phyloP scores from a whole-genome alignment of 164 flowering plant genomes.

The Kalanchoe fedtschenkoi region DNA sequence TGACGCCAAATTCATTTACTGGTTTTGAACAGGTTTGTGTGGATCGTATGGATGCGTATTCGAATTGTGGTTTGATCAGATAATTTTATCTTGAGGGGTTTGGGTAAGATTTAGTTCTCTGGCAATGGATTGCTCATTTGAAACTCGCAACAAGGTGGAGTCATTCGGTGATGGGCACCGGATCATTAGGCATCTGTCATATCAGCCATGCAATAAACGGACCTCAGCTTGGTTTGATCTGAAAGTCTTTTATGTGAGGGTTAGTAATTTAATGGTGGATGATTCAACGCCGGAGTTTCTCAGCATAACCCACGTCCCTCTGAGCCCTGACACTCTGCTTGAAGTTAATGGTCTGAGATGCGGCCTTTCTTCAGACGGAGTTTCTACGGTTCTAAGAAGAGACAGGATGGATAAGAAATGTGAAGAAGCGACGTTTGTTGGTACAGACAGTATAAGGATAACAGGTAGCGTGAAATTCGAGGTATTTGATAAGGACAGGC shows the following conservation, averaged over 20 bases:
- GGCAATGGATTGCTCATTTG: constrained; percentile 9
- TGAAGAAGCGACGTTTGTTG: constrained; percentile 71
- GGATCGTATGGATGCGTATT: background rate
- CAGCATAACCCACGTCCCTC: constrained; percentile 61
- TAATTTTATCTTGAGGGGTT: background rate
- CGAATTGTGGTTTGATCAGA: background rate
- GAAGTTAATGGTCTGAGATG: constrained; percentile 65
- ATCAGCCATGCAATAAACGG: constrained; percentile 15
- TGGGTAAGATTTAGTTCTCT: background rate
- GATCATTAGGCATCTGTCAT: constrained; percentile 29
- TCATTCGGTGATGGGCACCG: constrained; percentile 19
- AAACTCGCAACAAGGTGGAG: constrained; percentile 20
- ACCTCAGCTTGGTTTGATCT: constrained; percentile 59
- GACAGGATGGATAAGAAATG: constrained; percentile 68
- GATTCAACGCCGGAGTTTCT: constrained; percentile 60
- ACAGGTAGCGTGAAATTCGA: constrained; percentile 72
- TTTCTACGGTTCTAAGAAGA: constrained; percentile 47
- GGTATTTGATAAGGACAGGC: constrained; percentile 54
- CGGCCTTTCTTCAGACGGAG: constrained; percentile 47
- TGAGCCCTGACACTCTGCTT: constrained; percentile 52
- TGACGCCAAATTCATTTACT: background rate
- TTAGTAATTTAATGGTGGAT: constrained; percentile 58
- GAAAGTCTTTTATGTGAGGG: constrained; percentile 71
- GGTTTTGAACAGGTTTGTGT: background rate
- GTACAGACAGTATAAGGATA: constrained; percentile 65